Evolutionary conservation across 2,329 filamentous ascomycete species (phyloP), one percentile per base, ranked within the genome.

Genomic region (Verticillium albo-atrum): DNA sequence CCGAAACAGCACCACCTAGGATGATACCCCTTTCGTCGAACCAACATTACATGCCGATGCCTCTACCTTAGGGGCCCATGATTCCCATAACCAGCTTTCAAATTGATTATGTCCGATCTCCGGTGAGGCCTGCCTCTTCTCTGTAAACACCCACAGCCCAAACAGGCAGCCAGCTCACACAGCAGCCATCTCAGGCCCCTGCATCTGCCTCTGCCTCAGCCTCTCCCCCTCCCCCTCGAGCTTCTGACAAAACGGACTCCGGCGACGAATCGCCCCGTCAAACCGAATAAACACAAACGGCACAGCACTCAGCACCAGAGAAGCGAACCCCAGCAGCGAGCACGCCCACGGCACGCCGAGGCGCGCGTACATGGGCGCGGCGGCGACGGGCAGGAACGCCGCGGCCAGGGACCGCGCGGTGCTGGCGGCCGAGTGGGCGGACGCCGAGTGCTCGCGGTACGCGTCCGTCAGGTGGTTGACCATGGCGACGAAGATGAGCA

Each of bases 391-490:
- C 53, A 89, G 75, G 1, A 87, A 73, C 10, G 64, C 60, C 6
- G 65, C 66, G 3, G 64, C 47, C 6, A 67, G 35, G 12, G 60
- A 62, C 12, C 63, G 64, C 23, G 60, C 62, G 1, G 59, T 62
- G 47, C 62, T 62, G 20, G 60, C 58, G 6, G 66, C 65, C 4
- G 64, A 63, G 59, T 66, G 60, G 25, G 65, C 65, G 26, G 63
- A 65, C 10, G 65, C 66, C 0, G 86, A 84, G 42, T 23, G 25
- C n/a, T 47, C 42, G 42, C 42, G 42, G 65, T 83, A 89, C 51
- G 86, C 80, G 64, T 89, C 87, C 30, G 82, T 85, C 12, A 88
- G 76, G 66, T 89, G 88, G 64, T 87, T 88, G 20, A 88, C 72
- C 30, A 88, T 75, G 0, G 84, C 82, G 71, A 87, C 85, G 68